These are phyloP conservation scores for Chamaecyparis obtusa DNA, from an alignment of 75 land plant species.

Conservation along the genomic window DNA sequence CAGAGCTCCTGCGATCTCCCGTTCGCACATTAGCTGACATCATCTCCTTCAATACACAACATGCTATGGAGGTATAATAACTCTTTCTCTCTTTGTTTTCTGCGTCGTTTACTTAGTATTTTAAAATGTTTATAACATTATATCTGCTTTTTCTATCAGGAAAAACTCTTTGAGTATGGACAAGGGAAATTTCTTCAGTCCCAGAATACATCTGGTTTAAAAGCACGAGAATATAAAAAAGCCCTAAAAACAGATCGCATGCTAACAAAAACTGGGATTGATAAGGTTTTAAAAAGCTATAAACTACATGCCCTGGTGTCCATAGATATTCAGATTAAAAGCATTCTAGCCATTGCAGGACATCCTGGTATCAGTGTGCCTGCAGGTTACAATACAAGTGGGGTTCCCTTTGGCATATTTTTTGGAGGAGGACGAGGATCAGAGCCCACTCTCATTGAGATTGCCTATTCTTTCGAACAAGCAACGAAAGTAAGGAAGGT, in stretches of 20 bases:
- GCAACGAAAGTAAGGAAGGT: constrained; percentile 54
- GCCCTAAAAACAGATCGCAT: constrained; percentile 17
- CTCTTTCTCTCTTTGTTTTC: background rate
- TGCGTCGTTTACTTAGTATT: background rate
- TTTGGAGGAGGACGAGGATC: constrained; percentile 28
- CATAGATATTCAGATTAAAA: constrained; percentile 3
- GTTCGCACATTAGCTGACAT: constrained; percentile 27
- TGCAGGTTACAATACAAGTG: constrained; percentile 17
- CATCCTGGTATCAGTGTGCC: constrained; percentile 28
- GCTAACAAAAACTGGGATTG: constrained; percentile 34
- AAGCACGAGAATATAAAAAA: constrained; percentile 16
- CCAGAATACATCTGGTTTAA: constrained; percentile 28
- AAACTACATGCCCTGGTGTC: constrained; percentile 53
- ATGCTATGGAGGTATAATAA: constrained; percentile 13
- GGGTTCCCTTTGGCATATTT: constrained; percentile 36
- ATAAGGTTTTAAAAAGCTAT: constrained; percentile 30
- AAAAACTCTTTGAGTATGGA: constrained; percentile 30
- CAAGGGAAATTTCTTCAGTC: constrained; percentile 40
- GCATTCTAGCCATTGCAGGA: constrained; percentile 52
- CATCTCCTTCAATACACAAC: constrained; percentile 20
- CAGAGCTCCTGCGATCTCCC: constrained; percentile 14
- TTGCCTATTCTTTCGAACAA: constrained; percentile 70
- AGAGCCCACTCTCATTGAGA: constrained; percentile 47
- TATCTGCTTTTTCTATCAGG: constrained; percentile 18
- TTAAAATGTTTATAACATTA: background rate